Conservation (phyloP, 768 basidiomycete species). For the Saitozyma podzolica region DNA sequence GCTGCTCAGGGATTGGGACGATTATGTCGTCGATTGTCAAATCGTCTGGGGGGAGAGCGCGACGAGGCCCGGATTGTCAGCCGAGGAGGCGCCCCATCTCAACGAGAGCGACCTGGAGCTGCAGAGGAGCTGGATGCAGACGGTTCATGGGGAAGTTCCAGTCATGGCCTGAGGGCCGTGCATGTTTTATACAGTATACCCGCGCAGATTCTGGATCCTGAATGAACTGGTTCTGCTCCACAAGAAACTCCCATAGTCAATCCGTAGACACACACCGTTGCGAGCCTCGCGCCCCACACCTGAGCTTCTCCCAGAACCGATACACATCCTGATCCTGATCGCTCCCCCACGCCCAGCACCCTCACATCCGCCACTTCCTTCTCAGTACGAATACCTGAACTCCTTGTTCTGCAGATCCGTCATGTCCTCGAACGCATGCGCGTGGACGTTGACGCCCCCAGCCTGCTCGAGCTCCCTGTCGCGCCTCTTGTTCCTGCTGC, state of each 20-base stretch:
- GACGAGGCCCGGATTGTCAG: background rate
- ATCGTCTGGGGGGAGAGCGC: background rate
- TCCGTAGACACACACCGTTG: no score
- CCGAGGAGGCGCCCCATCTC: background rate
- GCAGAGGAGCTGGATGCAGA: conserved; percentile 1
- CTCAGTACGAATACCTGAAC: conserved; percentile 5
- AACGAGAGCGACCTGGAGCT: conserved; percentile 1
- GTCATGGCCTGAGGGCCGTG: no score
- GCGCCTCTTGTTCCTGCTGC: background rate
- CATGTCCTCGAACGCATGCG: conserved; percentile 10
- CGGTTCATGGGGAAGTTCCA: background rate
- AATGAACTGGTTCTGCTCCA: no score
- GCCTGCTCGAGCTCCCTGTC: conserved; percentile 3
- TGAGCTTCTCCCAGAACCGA: no score
- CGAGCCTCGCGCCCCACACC: no score
- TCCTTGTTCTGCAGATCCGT: conserved; percentile 12
- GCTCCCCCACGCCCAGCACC: no score
- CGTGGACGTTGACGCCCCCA: conserved; percentile 1
- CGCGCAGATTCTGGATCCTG: no score
- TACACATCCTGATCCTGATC: no score
- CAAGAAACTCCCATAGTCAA: no score
- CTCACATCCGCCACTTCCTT: no score
- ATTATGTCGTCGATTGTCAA: conserved; percentile 4
- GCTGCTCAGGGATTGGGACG: conserved; percentile 18
- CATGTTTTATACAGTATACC: no score